Percentiles rank a stretch among this genome's conserved stretches.
phyloP scores from a whole-genome alignment of 2,329 filamentous ascomycete genomes.

The Fusarium equiseti region DNA sequence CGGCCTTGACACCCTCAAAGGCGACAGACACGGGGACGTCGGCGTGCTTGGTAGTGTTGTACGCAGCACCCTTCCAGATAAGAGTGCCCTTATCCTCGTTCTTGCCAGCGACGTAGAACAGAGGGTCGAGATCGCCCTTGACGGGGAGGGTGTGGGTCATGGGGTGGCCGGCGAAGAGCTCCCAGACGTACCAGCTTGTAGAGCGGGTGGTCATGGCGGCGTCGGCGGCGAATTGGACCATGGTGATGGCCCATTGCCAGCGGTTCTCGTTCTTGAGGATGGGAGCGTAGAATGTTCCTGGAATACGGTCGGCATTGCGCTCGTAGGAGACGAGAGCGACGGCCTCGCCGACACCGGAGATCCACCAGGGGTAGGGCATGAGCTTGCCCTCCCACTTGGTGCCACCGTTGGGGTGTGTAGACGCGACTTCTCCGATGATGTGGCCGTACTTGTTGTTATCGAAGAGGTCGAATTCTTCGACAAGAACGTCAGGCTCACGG shows the following conservation, averaged over 20 bases:
- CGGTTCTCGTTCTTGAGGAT: slow-evolving; percentile 63
- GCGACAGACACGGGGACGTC: slow-evolving; percentile 59
- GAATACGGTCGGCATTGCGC: slow-evolving; percentile 71
- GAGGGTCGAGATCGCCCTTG: slow-evolving; percentile 57
- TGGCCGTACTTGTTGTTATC: slow-evolving; percentile 59
- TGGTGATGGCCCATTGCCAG: slow-evolving; percentile 66
- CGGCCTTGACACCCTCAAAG: slow-evolving; percentile 59
- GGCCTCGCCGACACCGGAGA: slow-evolving; percentile 70
- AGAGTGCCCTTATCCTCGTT: slow-evolving; percentile 56
- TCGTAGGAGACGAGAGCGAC: slow-evolving; percentile 75
- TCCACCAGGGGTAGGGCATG: slow-evolving; percentile 66
- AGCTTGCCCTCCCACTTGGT: slow-evolving; percentile 60
- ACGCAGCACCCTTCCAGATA: slow-evolving; percentile 65
- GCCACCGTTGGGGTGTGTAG: slow-evolving; percentile 65
- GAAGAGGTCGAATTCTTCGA: slow-evolving; percentile 64
- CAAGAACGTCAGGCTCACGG: slow-evolving; percentile 62
- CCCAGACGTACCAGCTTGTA: slow-evolving; percentile 64
- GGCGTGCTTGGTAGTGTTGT: slow-evolving; percentile 62
- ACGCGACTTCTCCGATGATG: slow-evolving; percentile 64
- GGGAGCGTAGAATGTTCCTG: slow-evolving; percentile 65
- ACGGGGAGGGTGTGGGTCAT: slow-evolving; percentile 62
- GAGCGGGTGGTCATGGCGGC: slow-evolving; percentile 62
- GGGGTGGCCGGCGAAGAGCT: slow-evolving; percentile 60
- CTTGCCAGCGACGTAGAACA: slow-evolving; percentile 64
- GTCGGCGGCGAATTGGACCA: slow-evolving; percentile 63